Base-by-base conservation (phyloP, 768 basidiomycete genomes). In the Chalciporus sphaerocephalus region DNA sequence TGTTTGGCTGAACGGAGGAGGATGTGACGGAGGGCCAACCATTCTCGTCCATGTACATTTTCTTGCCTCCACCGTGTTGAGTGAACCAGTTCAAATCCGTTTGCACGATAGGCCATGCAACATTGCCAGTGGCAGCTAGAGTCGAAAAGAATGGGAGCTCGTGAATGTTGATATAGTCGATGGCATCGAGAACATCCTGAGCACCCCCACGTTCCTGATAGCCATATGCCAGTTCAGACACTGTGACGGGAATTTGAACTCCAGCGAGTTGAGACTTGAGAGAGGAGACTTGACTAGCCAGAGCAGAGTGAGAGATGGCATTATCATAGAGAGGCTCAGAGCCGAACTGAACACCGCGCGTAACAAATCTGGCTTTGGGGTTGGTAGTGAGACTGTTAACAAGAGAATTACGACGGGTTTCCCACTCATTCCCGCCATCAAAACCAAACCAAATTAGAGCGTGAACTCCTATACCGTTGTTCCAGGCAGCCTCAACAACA, bases 41-140 rank as follows among this genome's bases (percentile, higher is more conserved):
- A 58, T 87, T 88, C 86, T 89, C 75, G 53, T 78, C 81, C 28
- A 87, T 69, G 55, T 84, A 84, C 59, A 87, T 84, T 65, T 89
- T 88, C 71, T 87, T 87, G 10, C 77, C 79, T 23, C 74, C 57
- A 4, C 78, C 80, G 42, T 82, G 72, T n/a, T 69, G 57, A 30
- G 82, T 71, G 56, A 88, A 88, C 78, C 80, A 88, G 48, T 84
- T 61, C 44, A 86, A 58, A 57, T 88, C 84, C 1, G 54, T 60
- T 47, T 69, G 39, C 0, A 87, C 78, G 22, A 81, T 66, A 1
- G 83, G 77, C 84, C 85, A 87, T 1, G 85, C 74, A 16, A 71
- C 58, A 35, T 71, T 72, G 4, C 79, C 86, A 78, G 52, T 52
- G 24, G 44, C 53, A 17, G 52, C 56, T 17, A 30, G 38, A 4